These are phyloP conservation scores for Magnolia kwangsiensis DNA, from an alignment of 164 flowering plant species.

Conservation along the genomic window DNA sequence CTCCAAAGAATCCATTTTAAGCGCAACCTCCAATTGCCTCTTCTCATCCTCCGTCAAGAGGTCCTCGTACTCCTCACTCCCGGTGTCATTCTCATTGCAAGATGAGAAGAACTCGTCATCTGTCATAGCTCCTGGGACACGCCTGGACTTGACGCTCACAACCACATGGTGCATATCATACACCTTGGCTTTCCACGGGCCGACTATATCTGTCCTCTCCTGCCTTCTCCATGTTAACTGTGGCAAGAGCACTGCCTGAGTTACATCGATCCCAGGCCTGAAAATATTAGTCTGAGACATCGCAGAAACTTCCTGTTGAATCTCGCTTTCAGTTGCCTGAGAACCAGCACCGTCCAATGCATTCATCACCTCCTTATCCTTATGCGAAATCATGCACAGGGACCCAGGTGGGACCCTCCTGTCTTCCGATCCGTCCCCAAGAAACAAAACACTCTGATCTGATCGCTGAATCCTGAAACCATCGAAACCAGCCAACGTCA, in stretches of 20 bases:
- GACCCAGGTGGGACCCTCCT: slow-evolving; percentile 70
- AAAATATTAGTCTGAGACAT: slow-evolving; percentile 86
- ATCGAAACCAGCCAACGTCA: slow-evolving; percentile 92
- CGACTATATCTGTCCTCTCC: slow-evolving; percentile 75
- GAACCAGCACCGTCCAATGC: slow-evolving; percentile 88
- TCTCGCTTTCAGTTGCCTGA: slow-evolving; percentile 67
- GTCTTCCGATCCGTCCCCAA: slow-evolving; percentile 91
- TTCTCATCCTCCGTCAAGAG: slow-evolving; percentile 79
- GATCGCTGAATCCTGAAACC: slow-evolving; percentile 82
- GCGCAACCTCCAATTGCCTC: slow-evolving; percentile 77
- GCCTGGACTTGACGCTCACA: slow-evolving; percentile 81
- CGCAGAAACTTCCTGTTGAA: slow-evolving; percentile 69
- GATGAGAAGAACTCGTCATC: slow-evolving; percentile 71
- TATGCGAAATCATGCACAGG: slow-evolving; percentile 70
- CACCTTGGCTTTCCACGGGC: slow-evolving; percentile 77
- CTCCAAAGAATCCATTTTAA: slow-evolving; percentile 65
- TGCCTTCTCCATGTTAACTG: slow-evolving; percentile 85
- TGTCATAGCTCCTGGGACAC: slow-evolving; percentile 84
- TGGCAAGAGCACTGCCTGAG: slow-evolving; percentile 79
- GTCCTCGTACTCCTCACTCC: slow-evolving; percentile 56
- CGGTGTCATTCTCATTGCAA: slow-evolving; percentile 62
- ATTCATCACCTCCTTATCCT: slow-evolving; percentile 81
- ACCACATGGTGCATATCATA: slow-evolving; percentile 92
- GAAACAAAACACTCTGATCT: slow-evolving; percentile 79
- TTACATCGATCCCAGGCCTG: slow-evolving; percentile 93